phyloP scores from a whole-genome alignment of 345 rosid species.

The Rhizophora apiculata region DNA sequence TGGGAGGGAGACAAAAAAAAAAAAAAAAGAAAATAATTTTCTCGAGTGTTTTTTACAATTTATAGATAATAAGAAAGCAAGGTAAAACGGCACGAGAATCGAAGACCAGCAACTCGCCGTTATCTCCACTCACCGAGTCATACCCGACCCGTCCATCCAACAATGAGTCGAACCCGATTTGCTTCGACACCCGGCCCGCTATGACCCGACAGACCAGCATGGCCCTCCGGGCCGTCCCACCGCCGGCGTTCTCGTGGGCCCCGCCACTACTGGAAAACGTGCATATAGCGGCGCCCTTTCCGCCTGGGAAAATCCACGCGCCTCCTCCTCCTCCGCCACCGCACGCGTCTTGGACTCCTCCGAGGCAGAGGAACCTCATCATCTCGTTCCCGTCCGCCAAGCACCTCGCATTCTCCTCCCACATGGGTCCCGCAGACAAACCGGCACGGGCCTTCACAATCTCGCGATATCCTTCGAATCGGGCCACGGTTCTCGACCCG shows the following conservation, averaged over 20 bases:
- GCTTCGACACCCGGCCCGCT: conserved; percentile 77
- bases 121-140: conserved; percentile 84
- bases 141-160: conserved; percentile 45
- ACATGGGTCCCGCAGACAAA: conserved; percentile 24
- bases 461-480: conserved; percentile 93
- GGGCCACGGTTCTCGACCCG: conserved; percentile 59
- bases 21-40: not conserved
- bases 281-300: conserved; percentile 61
- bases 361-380: conserved; percentile 83
- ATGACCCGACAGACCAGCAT: conserved; percentile 93
- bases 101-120: conserved; percentile 83
- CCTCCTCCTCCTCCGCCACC: conserved; percentile 18
- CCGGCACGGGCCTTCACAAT: conserved; percentile 55
- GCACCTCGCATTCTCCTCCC: conserved; percentile 80
- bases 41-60: conserved; percentile 56
- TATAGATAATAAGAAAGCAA: conserved; percentile 90
- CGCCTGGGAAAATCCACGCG: conserved; percentile 55
- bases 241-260: conserved; percentile 85
- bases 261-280: conserved; percentile 72
- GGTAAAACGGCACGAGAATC: conserved; percentile 89
- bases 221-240: conserved; percentile 77
- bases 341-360: conserved; percentile 25
- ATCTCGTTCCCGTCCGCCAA: conserved; percentile 94
- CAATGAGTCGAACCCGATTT: conserved; percentile 42
- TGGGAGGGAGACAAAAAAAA: conserved; percentile 2